phyloP scores from a whole-genome alignment of 495 filamentous ascomycete genomes.

The Thozetella sp. region DNA sequence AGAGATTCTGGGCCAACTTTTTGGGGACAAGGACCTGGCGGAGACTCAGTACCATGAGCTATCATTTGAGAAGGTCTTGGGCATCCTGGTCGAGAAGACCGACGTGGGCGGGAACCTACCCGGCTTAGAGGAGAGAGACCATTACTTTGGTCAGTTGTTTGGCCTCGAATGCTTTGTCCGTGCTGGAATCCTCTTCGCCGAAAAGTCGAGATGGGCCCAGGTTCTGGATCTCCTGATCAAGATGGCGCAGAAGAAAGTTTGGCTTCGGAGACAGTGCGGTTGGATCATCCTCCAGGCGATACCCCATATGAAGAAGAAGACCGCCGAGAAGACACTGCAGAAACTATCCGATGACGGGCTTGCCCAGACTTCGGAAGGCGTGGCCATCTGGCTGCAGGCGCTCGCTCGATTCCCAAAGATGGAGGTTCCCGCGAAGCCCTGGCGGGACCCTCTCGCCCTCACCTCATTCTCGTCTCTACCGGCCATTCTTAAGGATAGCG shows the following conservation, averaged over 20 bases:
- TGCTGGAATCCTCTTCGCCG: conserved; percentile 68
- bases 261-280: conserved; percentile 87
- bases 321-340: conserved; percentile 62
- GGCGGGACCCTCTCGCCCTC: conserved; percentile 73
- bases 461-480: conserved; percentile 65
- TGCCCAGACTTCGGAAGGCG: conserved; percentile 78
- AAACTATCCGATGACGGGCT: conserved; percentile 63
- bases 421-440: conserved; percentile 67
- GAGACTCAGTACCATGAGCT: conserved; percentile 46
- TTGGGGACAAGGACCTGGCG: conserved; percentile 42
- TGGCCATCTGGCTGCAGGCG: conserved; percentile 82
- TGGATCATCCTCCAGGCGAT: conserved; percentile 64
- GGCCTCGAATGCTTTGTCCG: conserved; percentile 84
- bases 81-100: conserved; percentile 70
- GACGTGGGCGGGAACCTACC: conserved; percentile 62
- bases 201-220: conserved; percentile 60
- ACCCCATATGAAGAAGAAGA: conserved; percentile 47
- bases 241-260: conserved; percentile 68
- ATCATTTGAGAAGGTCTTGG: conserved; percentile 57
- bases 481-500: conserved; percentile 78
- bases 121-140: conserved; percentile 83
- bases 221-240: conserved; percentile 62
- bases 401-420: conserved; percentile 64
- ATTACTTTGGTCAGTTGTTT: conserved; percentile 82
- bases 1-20: conserved; percentile 72